A percentile compares a stretch with the other conserved stretches of the same genome.
Evolutionary conservation across 768 basidiomycete genomes (phyloP).

Genomic region (Daedaleopsis sinensis): DNA sequence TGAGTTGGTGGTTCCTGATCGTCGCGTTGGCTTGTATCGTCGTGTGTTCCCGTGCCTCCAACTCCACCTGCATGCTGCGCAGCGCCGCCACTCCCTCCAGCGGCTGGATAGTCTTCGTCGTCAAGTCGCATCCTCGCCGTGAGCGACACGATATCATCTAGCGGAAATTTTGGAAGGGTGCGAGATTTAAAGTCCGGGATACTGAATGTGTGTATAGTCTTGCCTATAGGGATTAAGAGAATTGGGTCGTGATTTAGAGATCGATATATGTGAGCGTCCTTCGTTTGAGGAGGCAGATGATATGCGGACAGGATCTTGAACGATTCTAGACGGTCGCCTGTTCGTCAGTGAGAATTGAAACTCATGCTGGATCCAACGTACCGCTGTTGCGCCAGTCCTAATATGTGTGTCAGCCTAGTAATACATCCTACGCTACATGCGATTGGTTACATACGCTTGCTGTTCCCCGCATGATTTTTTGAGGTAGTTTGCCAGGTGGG

Average conservation of each 20-base stretch:
- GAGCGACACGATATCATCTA: slow-evolving; percentile 25
- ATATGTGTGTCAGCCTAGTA: neutral
- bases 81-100: neutral
- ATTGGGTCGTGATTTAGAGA: slow-evolving; percentile 55
- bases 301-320: slow-evolving; percentile 62
- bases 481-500: slow-evolving; percentile 42
- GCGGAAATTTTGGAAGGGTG: slow-evolving; percentile 44
- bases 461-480: slow-evolving; percentile 54
- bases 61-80: neutral
- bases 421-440: neutral
- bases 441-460: slow-evolving; percentile 52
- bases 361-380: slow-evolving; percentile 35
- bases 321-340: slow-evolving; percentile 47
- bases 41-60: slow-evolving; percentile 9
- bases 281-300: slow-evolving; percentile 43
- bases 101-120: neutral
- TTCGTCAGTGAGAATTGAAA: neutral
- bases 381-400: slow-evolving; percentile 82
- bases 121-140: slow-evolving; percentile 11
- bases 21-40: neutral
- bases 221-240: slow-evolving; percentile 46
- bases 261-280: slow-evolving; percentile 45
- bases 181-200: slow-evolving; percentile 49
- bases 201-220: slow-evolving; percentile 48
- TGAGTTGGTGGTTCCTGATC: slow-evolving; percentile 23